phyloP scores from a whole-genome alignment of 1,284 basidiomycete species.

The Kalmanozyma brasiliensis region DNA sequence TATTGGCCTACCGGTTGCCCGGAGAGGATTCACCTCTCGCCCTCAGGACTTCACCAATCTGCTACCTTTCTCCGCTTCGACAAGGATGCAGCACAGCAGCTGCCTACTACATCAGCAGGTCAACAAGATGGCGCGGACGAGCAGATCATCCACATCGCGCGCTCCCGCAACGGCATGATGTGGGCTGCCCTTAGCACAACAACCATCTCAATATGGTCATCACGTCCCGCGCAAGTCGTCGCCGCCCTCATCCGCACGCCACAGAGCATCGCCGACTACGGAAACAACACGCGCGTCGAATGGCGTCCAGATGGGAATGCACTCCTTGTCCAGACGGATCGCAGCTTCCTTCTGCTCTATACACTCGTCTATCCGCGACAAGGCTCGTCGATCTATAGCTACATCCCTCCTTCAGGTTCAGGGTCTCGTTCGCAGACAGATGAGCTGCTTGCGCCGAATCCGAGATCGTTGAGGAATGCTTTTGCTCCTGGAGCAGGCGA shows the following conservation, averaged over 20 bases:
- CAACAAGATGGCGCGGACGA: conserved; percentile 13
- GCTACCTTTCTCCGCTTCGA: conserved; percentile 35
- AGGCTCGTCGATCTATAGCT: conserved; percentile 50
- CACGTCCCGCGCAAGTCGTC: conserved; percentile 60
- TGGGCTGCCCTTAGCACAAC: conserved; percentile 55
- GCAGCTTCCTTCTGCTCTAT: conserved; percentile 53
- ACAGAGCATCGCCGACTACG: conserved; percentile 60
- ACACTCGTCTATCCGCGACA: conserved; percentile 40
- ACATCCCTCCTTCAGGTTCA: conserved; percentile 49
- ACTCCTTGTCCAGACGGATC: conserved; percentile 46
- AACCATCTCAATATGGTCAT: conserved; percentile 56
- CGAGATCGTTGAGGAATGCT: conserved; percentile 39
- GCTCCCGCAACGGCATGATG: conserved; percentile 51
- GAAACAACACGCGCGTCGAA: conserved; percentile 51
- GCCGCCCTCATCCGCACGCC: conserved; percentile 57
- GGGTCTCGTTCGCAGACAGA: conserved; percentile 43
- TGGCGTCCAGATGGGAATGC: conserved; percentile 58
- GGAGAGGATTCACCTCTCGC: conserved; percentile 55
- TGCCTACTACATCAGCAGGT: background rate
- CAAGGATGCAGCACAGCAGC: conserved; percentile 44
- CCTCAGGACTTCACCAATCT: conserved; percentile 48
- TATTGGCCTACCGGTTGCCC: conserved; percentile 65
- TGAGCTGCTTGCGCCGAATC: conserved; percentile 49
- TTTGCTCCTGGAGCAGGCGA: conserved; percentile 61
- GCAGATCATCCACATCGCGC: conserved; percentile 47